Evolutionary conservation across 306 rosid species (phyloP).

Genomic region (Lupinus albus): DNA sequence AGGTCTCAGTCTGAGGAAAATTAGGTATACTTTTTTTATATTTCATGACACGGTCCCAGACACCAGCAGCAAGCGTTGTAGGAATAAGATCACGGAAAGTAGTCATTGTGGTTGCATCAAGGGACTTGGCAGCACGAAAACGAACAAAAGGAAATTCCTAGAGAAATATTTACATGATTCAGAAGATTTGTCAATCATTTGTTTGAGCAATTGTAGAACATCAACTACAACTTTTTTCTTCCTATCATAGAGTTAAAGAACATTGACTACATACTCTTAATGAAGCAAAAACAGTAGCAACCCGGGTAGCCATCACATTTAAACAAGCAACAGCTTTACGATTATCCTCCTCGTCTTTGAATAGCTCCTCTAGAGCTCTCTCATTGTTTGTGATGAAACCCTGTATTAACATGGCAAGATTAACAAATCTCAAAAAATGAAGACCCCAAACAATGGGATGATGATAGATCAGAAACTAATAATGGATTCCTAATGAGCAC

Average conservation of each 20-base stretch:
- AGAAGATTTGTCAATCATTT: conserved; percentile 33
- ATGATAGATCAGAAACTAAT: conserved; percentile 32
- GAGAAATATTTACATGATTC: conserved; percentile 38
- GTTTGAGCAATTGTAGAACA: conserved; percentile 34
- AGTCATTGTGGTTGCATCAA: conserved; percentile 93
- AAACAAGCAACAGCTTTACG: conserved; percentile 64
- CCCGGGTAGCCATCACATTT: conserved; percentile 78
- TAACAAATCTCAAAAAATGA: conserved; percentile 27
- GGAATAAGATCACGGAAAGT: conserved; percentile 89
- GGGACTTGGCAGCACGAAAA: conserved; percentile 88
- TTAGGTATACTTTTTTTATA: conserved; percentile 69
- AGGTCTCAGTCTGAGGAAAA: conserved; percentile 90
- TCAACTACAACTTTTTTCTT: conserved; percentile 11
- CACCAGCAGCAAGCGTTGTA: conserved; percentile 91
- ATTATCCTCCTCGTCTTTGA: conserved; percentile 79
- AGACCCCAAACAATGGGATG: conserved; percentile 27
- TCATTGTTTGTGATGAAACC: conserved; percentile 87
- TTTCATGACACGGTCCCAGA: conserved; percentile 84
- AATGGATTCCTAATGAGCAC: conserved; percentile 31
- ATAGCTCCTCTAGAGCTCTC: conserved; percentile 86
- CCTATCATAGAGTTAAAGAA: conserved; percentile 1
- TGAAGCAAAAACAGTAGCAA: conserved; percentile 97
- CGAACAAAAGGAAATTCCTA: conserved; percentile 87
- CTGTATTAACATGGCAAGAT: conserved; percentile 48
- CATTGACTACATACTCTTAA: conserved; percentile 63